Evolutionary conservation across 2,329 filamentous ascomycete species (phyloP).

Genomic region (Fusarium pseudograminearum): DNA sequence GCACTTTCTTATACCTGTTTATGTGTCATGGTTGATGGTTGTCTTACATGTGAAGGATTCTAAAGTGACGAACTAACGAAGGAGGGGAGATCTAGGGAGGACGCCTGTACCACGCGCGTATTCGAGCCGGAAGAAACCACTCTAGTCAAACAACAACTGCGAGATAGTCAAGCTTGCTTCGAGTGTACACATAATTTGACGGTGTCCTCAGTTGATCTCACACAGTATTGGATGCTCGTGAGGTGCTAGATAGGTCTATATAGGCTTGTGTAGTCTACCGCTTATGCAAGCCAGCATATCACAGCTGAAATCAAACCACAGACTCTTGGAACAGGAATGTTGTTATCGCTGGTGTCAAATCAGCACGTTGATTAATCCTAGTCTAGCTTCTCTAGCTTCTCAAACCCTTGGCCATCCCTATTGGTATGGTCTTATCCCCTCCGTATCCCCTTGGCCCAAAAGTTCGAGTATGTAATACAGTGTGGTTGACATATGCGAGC

Average conservation of each 20-base stretch:
- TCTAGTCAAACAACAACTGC: neutral
- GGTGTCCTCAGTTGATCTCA: neutral
- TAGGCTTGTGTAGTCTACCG: neutral
- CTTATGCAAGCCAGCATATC: neutral
- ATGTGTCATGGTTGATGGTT: neutral
- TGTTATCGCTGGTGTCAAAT: slow-evolving; percentile 18
- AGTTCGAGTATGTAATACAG: slow-evolving; percentile 42
- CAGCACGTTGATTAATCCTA: slow-evolving; percentile 36
- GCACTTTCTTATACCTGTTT: slow-evolving; percentile 3
- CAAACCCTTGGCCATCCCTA: neutral
- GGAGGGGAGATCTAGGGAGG: neutral
- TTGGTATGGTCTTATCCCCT: slow-evolving; percentile 29
- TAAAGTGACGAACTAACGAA: neutral
- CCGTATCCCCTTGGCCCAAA: slow-evolving; percentile 18
- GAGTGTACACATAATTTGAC: neutral
- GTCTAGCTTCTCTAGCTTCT: slow-evolving; percentile 25
- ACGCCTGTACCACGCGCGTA: neutral
- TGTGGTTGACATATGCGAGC: slow-evolving; percentile 34
- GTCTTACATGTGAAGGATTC: neutral
- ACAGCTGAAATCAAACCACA: slow-evolving; percentile 2
- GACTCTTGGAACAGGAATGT: neutral
- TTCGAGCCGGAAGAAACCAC: neutral
- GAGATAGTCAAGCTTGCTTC: neutral
- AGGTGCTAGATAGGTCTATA: too few relatives aligned
- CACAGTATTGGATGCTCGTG: neutral